Percentiles rank a stretch among this genome's conserved stretches.
Evolutionary conservation across 2,329 filamentous ascomycete genomes (phyloP).

Genomic region (Colletotrichum sidae): DNA sequence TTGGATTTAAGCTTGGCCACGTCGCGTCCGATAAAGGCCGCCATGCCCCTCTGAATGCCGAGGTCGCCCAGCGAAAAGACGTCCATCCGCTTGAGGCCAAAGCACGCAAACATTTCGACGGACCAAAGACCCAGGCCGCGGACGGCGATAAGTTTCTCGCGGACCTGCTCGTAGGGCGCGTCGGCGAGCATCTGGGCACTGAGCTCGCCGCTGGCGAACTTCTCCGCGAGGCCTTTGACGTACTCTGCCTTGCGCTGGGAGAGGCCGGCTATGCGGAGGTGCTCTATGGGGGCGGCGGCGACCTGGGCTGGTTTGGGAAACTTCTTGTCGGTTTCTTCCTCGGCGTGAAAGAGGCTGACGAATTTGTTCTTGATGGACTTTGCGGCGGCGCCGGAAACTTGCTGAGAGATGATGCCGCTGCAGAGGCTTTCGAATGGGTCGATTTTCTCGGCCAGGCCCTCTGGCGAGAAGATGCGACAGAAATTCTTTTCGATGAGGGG

Average conservation of each 20-base stretch:
- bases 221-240: slow-evolving; percentile 84
- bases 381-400: slow-evolving; percentile 93
- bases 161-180: slow-evolving; percentile 86
- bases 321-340: slow-evolving; percentile 39
- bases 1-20: slow-evolving; percentile 84
- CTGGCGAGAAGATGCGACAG: slow-evolving; percentile 83
- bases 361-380: slow-evolving; percentile 91
- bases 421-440: slow-evolving; percentile 88
- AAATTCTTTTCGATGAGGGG: slow-evolving; percentile 78
- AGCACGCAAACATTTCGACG: slow-evolving; percentile 98
- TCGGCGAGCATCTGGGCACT: slow-evolving; percentile 80
- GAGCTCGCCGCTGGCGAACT: slow-evolving; percentile 81
- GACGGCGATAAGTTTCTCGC: slow-evolving; percentile 85
- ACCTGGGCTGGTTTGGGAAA: slow-evolving; percentile 87
- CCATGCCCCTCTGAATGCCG: slow-evolving; percentile 95
- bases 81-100: slow-evolving; percentile 93
- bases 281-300: slow-evolving; percentile 69
- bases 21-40: slow-evolving; percentile 84
- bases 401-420: slow-evolving; percentile 93
- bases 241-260: slow-evolving; percentile 98
- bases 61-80: slow-evolving; percentile 93
- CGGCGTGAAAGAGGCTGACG: slow-evolving; percentile 73
- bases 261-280: slow-evolving; percentile 85
- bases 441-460: slow-evolving; percentile 84
- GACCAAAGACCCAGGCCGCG: slow-evolving; percentile 90